Percentiles rank a stretch among this genome's conserved stretches.
These are phyloP conservation scores for Diaporthe sp. DNA, from an alignment of 2,329 filamentous ascomycete species.

Conservation along the genomic window DNA sequence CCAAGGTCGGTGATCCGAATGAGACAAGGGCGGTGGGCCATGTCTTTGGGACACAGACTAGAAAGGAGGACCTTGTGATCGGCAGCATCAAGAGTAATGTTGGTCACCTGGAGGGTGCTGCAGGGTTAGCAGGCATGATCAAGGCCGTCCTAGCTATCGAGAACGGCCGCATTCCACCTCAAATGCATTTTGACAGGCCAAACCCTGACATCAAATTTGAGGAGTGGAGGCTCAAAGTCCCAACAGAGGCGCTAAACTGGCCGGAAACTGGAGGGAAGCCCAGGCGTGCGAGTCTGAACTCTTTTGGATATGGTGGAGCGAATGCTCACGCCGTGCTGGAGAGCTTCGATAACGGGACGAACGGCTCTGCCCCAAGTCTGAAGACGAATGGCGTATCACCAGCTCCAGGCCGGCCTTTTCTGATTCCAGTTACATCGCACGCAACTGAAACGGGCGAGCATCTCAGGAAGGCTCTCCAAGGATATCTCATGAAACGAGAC, in stretches of 20 bases:
- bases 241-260: background rate
- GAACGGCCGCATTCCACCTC: conserved; percentile 50
- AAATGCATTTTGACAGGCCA: conserved; percentile 50
- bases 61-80: conserved; percentile 46
- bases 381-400: background rate
- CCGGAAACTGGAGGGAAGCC: conserved; percentile 15
- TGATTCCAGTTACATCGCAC: conserved; percentile 7
- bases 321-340: conserved; percentile 30
- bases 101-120: conserved; percentile 55
- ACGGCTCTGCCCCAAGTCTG: background rate
- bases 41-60: background rate
- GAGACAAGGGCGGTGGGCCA: conserved; percentile 38
- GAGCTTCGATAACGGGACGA: background rate
- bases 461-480: background rate
- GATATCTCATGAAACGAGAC: background rate
- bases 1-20: conserved; percentile 48
- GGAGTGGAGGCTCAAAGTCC: conserved; percentile 44
- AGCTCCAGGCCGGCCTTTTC: background rate
- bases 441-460: conserved; percentile 5
- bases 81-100: conserved; percentile 44
- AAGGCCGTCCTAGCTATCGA: conserved; percentile 52
- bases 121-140: conserved; percentile 56
- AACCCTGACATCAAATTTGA: conserved; percentile 50
- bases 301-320: conserved; percentile 32
- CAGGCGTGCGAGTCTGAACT: conserved; percentile 27